These are phyloP conservation scores for Hamamelis virginiana DNA, from an alignment of 164 flowering plant species.

Conservation along the genomic window DNA sequence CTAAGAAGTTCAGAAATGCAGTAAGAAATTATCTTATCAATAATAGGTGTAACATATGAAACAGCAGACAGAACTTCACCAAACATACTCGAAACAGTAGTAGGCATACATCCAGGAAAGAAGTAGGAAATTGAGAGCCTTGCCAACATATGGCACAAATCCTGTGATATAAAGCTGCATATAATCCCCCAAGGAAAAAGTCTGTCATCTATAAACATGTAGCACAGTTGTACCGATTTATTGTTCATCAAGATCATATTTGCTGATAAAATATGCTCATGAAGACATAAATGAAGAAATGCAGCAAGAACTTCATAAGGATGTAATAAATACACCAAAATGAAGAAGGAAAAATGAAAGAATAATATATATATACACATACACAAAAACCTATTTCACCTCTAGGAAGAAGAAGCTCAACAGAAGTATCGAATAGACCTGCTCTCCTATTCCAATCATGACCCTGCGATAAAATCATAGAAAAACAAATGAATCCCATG, in stretches of 20 bases:
- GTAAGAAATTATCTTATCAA: conserved; percentile 11
- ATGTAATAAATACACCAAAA: neutral
- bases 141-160: conserved; percentile 76
- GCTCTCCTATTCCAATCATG: conserved; percentile 80
- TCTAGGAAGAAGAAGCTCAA: conserved; percentile 74
- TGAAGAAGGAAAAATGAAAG: neutral
- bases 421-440: conserved; percentile 66
- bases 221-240: too few species aligned
- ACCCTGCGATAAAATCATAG: conserved; percentile 38
- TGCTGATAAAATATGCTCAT: neutral
- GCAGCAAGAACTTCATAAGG: neutral
- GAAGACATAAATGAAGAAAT: neutral
- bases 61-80: neutral
- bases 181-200: neutral
- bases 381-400: conserved; percentile 39
- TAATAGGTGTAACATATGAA: neutral
- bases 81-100: conserved; percentile 89
- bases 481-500: neutral
- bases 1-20: conserved; percentile 29
- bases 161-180: conserved; percentile 79
- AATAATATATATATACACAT: neutral
- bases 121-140: conserved; percentile 73
- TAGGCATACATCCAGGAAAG: conserved; percentile 98
- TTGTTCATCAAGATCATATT: neutral
- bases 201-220: too few species aligned